These are phyloP conservation scores for Scolecobasidium constrictum DNA, from an alignment of 2,329 filamentous ascomycete species.

Conservation along the genomic window DNA sequence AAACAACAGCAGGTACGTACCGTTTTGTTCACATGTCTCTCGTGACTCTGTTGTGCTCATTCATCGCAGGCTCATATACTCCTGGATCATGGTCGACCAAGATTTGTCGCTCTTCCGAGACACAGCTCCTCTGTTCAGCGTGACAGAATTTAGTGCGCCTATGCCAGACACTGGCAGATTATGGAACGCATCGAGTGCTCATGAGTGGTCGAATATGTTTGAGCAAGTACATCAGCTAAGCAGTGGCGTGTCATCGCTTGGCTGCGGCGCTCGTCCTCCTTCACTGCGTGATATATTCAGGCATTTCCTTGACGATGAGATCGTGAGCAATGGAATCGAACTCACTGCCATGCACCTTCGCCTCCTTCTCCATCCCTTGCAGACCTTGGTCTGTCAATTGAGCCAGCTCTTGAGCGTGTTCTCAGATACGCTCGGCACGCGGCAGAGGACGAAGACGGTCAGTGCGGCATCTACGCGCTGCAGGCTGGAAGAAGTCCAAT, in stretches of 20 bases:
- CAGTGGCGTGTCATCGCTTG: constrained; percentile 42
- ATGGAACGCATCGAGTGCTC: constrained; percentile 49
- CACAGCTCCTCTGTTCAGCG: constrained; percentile 49
- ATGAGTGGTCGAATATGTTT: constrained; percentile 49
- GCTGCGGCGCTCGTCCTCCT: constrained; percentile 39
- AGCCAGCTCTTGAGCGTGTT: constrained; percentile 56
- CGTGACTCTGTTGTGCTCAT: constrained; percentile 10
- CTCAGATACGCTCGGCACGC: constrained; percentile 36
- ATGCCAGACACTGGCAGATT: constrained; percentile 53
- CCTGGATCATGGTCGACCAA: constrained; percentile 65
- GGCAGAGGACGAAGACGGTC: constrained; percentile 37
- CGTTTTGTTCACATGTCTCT: background rate
- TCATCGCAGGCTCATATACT: constrained; percentile 53
- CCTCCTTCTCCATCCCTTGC: constrained; percentile 58
- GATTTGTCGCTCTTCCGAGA: constrained; percentile 59
- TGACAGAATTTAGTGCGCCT: constrained; percentile 53
- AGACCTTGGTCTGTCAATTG: constrained; percentile 53
- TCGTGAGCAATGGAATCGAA: constrained; percentile 40
- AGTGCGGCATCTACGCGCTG: constrained; percentile 50
- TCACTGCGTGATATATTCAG: constrained; percentile 57
- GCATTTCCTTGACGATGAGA: constrained; percentile 54
- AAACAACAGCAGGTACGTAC: constrained; percentile 49
- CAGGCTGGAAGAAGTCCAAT: constrained; percentile 54
- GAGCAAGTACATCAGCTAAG: constrained; percentile 48
- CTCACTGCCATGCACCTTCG: constrained; percentile 49